Conservation (phyloP, 1,284 basidiomycete genomes). For the Tetrapyrgos nigripes region DNA sequence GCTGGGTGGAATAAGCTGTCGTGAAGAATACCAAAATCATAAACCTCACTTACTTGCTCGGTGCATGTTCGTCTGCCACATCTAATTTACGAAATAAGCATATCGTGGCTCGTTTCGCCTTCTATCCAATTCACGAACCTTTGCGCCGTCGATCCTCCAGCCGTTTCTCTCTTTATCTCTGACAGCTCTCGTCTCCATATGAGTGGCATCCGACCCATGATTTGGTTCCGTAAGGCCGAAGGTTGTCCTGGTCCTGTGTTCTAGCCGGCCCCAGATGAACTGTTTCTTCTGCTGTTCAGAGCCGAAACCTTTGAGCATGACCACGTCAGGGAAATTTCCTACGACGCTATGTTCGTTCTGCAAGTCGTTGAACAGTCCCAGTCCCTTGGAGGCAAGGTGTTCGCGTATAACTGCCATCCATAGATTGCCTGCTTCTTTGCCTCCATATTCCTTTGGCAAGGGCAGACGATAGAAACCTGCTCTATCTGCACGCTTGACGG, state of each 20-base stretch:
- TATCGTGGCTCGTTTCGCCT: neutral
- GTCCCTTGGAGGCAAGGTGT: constrained; percentile 13
- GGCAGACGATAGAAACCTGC: constrained; percentile 14
- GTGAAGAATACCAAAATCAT: too few species aligned
- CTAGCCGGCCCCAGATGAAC: constrained; percentile 14
- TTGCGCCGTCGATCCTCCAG: constrained; percentile 10
- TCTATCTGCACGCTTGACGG: constrained; percentile 7
- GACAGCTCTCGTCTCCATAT: constrained; percentile 14
- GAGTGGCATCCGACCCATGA: constrained; percentile 14
- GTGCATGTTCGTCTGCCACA: constrained; percentile 13
- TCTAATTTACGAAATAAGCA: too few species aligned
- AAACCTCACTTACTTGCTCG: too few species aligned
- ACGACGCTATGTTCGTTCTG: constrained; percentile 16
- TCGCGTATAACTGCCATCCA: constrained; percentile 15
- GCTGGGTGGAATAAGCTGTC: too few species aligned
- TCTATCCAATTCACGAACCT: neutral
- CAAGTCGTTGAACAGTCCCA: constrained; percentile 13
- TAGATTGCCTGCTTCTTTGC: constrained; percentile 8
- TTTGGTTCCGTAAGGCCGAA: constrained; percentile 14
- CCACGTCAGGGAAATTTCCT: constrained; percentile 12
- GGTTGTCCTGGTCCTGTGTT: constrained; percentile 9
- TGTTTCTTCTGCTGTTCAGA: constrained; percentile 12
- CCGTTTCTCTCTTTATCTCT: constrained; percentile 8
- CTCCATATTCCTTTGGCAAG: constrained; percentile 15
- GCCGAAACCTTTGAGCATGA: constrained; percentile 13